Evolutionary conservation across 75 land plant species (phyloP), one percentile per base, ranked within the genome.

Genomic region (Selaginella moellendorffii): DNA sequence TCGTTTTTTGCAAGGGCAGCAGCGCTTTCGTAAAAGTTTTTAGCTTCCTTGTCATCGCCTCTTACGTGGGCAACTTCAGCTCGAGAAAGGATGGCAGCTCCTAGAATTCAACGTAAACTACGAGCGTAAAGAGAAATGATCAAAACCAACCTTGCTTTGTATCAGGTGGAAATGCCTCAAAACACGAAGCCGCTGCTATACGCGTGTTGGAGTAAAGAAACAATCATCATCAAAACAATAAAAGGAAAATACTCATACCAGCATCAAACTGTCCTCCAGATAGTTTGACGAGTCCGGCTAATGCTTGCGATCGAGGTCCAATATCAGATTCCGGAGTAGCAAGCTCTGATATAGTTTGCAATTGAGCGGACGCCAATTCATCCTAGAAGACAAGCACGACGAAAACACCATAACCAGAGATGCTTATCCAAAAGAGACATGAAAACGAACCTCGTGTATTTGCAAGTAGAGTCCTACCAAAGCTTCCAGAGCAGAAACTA

Each of bases 401-500:
- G 5, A n/a, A 5, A 36, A 14, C 9, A 56, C 2, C 25, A 56
- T 56, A 56, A 56, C 24, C 24, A 21, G 59, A 2, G n/a, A n/a
- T n/a, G n/a, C n/a, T n/a, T n/a, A 19, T 56, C 25, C 21, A 5
- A 21, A 19, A 56, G n/a, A 56, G 17, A 56, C n/a, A 56, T 56
- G n/a, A 8, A 56, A n/a, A n/a, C n/a, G 24, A 21, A 56, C 59
- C 59, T 56, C 9, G 19, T 56, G 59, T 21, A 19, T 8, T 25
- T 21, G 59, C 24, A 56, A 56, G 59, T 8, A 56, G 8, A 56
- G 21, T 19, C 59, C 19, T 8, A 19, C n/a, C 8, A 56, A 8
- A 21, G 59, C 59, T 56, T 56, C 59, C 25, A 56, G 19, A 8
- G 59, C 59, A 24, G 59, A 56, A 19, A 56, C 59, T 56, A 14